Percentiles rank a stretch among this genome's conserved stretches.
Conservation (phyloP, 805 yeast genomes). For the Candida arabinofermentans region DNA sequence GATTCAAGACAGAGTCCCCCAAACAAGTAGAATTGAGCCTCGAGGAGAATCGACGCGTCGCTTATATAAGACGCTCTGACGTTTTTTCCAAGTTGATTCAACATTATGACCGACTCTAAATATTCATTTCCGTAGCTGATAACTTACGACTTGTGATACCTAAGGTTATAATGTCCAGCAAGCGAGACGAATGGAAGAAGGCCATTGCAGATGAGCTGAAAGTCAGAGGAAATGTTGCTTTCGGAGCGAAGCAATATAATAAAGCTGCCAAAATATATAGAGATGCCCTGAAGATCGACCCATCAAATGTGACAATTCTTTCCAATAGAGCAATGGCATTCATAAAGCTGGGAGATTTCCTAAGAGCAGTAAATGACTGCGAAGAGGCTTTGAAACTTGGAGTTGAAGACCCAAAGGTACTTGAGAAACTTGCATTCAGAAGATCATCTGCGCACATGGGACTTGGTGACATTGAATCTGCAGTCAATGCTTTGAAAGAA, state of each 20-base stretch:
- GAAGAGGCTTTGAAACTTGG: slow-evolving; percentile 39
- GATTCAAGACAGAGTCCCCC: no score
- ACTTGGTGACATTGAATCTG: slow-evolving; percentile 27
- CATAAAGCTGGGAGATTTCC: slow-evolving; percentile 46
- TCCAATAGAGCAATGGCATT: slow-evolving; percentile 72
- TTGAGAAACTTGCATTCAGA: slow-evolving; percentile 50
- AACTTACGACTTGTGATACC: no score
- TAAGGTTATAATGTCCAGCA: neutral
- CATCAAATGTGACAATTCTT: slow-evolving; percentile 49
- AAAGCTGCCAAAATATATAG: slow-evolving; percentile 53
- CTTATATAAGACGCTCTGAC: no score
- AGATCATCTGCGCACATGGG: slow-evolving; percentile 39
- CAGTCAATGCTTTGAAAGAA: slow-evolving; percentile 26
- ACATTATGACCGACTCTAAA: no score
- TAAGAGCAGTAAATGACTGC: slow-evolving; percentile 47
- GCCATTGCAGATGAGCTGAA: slow-evolving; percentile 31
- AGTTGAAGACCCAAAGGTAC: slow-evolving; percentile 27
- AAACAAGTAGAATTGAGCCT: no score
- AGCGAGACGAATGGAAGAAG: slow-evolving; percentile 2
- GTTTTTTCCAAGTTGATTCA: no score
- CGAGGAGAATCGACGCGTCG: no score
- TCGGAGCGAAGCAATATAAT: slow-evolving; percentile 38
- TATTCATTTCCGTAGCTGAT: no score
- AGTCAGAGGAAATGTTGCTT: slow-evolving; percentile 50
- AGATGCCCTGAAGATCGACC: slow-evolving; percentile 49